Evolutionary conservation across 208 protist species (phyloP).

Genomic region (Wallacemonas sp.): DNA sequence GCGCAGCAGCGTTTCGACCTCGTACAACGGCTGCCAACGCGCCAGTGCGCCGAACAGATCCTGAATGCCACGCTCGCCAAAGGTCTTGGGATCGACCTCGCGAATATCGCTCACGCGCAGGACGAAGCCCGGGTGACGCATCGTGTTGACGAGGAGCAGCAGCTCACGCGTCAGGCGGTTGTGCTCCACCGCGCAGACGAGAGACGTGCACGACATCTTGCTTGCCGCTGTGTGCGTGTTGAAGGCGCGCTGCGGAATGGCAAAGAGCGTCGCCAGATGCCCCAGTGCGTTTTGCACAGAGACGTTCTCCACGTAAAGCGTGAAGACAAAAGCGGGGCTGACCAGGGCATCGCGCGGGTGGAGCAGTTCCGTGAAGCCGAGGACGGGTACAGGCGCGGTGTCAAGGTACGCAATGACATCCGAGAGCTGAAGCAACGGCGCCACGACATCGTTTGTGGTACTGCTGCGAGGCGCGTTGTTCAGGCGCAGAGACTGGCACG

Average conservation of each 20-base stretch:
- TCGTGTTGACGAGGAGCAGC: constrained; percentile 84
- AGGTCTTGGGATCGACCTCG: constrained; percentile 21
- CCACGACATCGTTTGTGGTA: background rate
- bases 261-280: constrained; percentile 72
- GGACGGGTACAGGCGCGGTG: constrained; percentile 61
- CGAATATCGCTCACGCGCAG: constrained; percentile 71
- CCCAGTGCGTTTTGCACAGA: constrained; percentile 77
- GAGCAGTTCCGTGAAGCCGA: constrained; percentile 67
- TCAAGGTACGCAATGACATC: constrained; percentile 72
- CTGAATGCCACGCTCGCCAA: constrained; percentile 1
- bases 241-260: constrained; percentile 63
- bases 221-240: constrained; percentile 56
- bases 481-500: background rate
- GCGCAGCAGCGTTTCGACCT: constrained; percentile 68
- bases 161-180: constrained; percentile 61
- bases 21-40: constrained; percentile 73
- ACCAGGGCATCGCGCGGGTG: constrained; percentile 6
- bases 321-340: constrained; percentile 77
- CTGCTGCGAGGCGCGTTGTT: background rate
- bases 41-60: constrained; percentile 60
- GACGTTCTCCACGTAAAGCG: constrained; percentile 81
- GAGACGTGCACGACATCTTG: constrained; percentile 78
- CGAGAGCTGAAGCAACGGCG: constrained; percentile 34
- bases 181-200: constrained; percentile 66
- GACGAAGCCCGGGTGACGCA: constrained; percentile 87